phyloP scores from a whole-genome alignment of 108 stramenopile species.

The Nitzschia sp. region DNA sequence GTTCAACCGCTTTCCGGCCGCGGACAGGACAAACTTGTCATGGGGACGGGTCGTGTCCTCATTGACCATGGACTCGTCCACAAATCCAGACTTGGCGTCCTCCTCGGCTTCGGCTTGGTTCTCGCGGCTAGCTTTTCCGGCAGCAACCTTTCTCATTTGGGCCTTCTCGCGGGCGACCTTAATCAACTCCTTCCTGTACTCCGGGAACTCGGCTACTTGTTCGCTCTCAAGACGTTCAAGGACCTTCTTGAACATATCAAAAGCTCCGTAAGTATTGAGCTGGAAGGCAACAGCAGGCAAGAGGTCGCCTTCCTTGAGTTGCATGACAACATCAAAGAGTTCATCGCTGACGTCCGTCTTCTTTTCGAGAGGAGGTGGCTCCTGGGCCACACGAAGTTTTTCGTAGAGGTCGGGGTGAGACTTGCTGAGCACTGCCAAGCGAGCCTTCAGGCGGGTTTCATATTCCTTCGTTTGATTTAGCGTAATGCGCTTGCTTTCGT shows the following conservation, averaged over 20 bases:
- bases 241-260: slow-evolving; percentile 95
- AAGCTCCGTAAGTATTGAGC: slow-evolving; percentile 96
- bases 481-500: slow-evolving; percentile 91
- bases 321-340: slow-evolving; percentile 78
- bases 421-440: slow-evolving; percentile 75
- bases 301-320: slow-evolving; percentile 84
- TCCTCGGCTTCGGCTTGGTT: slow-evolving; percentile 92
- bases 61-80: slow-evolving; percentile 76
- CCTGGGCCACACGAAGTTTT: slow-evolving; percentile 70
- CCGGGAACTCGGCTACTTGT: slow-evolving; percentile 90
- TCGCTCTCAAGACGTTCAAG: slow-evolving; percentile 87
- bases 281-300: slow-evolving; percentile 98
- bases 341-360: slow-evolving; percentile 86
- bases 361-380: slow-evolving; percentile 74
- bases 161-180: slow-evolving; percentile 87
- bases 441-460: slow-evolving; percentile 90
- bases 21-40: slow-evolving; percentile 92
- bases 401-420: slow-evolving; percentile 86
- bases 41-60: slow-evolving; percentile 97
- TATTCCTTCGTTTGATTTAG: slow-evolving; percentile 96
- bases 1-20: slow-evolving; percentile 88
- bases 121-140: slow-evolving; percentile 83
- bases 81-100: slow-evolving; percentile 91
- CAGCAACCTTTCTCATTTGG: slow-evolving; percentile 87
- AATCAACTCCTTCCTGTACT: slow-evolving; percentile 90